Base-by-base conservation (phyloP, 495 filamentous ascomycete genomes). In the Cryomyces antarcticus region DNA sequence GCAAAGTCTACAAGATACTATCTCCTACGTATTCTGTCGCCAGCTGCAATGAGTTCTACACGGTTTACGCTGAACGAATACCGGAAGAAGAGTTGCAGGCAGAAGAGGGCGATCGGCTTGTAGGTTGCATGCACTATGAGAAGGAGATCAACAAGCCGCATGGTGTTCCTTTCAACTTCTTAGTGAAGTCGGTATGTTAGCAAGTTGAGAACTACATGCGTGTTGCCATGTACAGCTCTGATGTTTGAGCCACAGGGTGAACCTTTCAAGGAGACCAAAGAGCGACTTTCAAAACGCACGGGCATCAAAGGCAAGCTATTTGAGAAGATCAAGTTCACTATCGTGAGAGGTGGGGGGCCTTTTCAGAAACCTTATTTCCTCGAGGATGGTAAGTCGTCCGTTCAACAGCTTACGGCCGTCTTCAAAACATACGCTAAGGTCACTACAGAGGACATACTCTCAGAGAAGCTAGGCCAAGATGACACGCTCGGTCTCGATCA, bases 221-320 rank as follows among this genome's bases (percentile, higher is more conserved):
- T 13, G 12, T 36, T 36, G 17, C 17, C 17, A 24, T 24, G 17
- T 24, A 24, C 17, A 24, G 17, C 17, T 24, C 17, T 13, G 33
- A 9, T 36, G 27, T 24, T 28, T 24, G 10, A 38, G 17, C 34
- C 29, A 17, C 46, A 89, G 78, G 82, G 77, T 31, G 89, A 97
- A 55, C 60, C 67, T 31, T 99, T 96, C 63, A 73, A 77, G 34
- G 80, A 96, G 30, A 95, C 89, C 41, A 93, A 86, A 63, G 77
- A 87, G 52, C 75, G 89, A 24, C 67, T 99, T 3, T 83, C 84
- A 51, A 82, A 82, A 55, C 72, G 89, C 39, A 93, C 82, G 3
- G 86, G 86, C 9, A 75, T 99, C 57, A 96, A 94, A 63, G 89
- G 89, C 49, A 96, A 96, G 66, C 83, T 82, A 44, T 89, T 96